Evolutionary conservation across 2,329 filamentous ascomycete genomes (phyloP), one percentile per base, ranked within the genome.

Genomic region (Calonectria fujianensis): DNA sequence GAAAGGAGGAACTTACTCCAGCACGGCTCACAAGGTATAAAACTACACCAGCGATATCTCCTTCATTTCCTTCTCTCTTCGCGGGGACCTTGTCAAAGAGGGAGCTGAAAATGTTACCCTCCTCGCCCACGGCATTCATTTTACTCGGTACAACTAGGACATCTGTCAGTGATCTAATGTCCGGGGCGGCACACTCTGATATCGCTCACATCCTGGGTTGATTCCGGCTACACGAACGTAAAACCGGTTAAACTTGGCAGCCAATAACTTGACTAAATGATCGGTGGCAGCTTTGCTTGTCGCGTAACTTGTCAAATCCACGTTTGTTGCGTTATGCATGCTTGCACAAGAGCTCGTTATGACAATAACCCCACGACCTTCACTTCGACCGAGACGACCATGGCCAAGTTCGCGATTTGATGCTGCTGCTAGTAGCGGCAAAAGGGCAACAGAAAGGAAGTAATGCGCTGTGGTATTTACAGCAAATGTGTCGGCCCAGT

Each of bases 341-440:
- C 87, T 89, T 3, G 88, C 88, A 76, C 88, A 90, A 3, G 86
- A 88, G 77, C 88, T 90, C 5, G 88, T 89, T 6, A 90, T 82
- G 5, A 89, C 82, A 20, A 89, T 81, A 0, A 86, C 86, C 0
- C 88, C 88, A 9, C 88, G 82, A 10, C 88, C 88, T 32, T 86
- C 69, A 6, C 59, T 66, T 66, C 79, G 51, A 1, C 78, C 79
- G 4, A 67, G 11, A 10, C 88, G 82, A 6, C 88, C 88, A 39
- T 86, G 48, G 4, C 50, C 67, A 16, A 77, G 50, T 5, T 76
- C 77, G 80, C 82, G 75, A 6, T 82, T 79, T 5, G 84, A 83
- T 0, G 87, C 88, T 10, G 84, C 84, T 0, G 80, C 84, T 1
- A 90, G 81, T 4, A 89, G 79, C 14, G 86, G 85, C 2, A 89